A percentile compares a stretch with the other conserved stretches of the same genome.
phyloP scores from a whole-genome alignment of 2,329 filamentous ascomycete species.

The Paecilomyces dactylethromorphus region DNA sequence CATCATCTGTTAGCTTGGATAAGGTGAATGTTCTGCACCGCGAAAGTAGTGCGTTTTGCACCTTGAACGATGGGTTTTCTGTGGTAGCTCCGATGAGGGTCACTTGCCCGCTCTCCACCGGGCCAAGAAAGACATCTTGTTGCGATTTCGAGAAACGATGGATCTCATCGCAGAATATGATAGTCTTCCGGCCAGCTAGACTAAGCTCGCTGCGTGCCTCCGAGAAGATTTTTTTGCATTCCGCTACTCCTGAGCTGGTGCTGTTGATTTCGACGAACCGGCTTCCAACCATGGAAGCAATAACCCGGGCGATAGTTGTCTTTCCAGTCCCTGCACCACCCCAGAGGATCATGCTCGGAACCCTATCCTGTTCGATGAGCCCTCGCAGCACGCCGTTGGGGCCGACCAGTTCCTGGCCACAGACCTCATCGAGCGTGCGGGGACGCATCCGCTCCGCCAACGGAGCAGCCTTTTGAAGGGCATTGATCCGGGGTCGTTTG shows the following conservation, averaged over 20 bases:
- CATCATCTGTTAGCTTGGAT: slow-evolving; percentile 62
- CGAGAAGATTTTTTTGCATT: slow-evolving; percentile 86
- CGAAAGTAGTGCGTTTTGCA: slow-evolving; percentile 79
- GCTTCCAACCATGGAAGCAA: slow-evolving; percentile 73
- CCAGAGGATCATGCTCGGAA: slow-evolving; percentile 94
- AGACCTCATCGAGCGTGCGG: slow-evolving; percentile 73
- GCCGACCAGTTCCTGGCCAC: slow-evolving; percentile 86
- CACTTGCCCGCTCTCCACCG: slow-evolving; percentile 84
- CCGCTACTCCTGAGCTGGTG: slow-evolving; percentile 76
- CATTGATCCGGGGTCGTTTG: slow-evolving; percentile 62
- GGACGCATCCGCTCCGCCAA: slow-evolving; percentile 93
- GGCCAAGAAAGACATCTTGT: slow-evolving; percentile 89
- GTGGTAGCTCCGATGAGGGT: slow-evolving; percentile 93
- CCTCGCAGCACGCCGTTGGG: slow-evolving; percentile 74
- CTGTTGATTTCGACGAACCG: slow-evolving; percentile 96
- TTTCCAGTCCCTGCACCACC: slow-evolving; percentile 45
- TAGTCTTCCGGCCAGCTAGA: slow-evolving; percentile 82
- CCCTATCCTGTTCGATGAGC: slow-evolving; percentile 75
- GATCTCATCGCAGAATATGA: slow-evolving; percentile 97
- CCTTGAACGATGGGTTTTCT: slow-evolving; percentile 92
- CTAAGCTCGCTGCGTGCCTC: slow-evolving; percentile 75
- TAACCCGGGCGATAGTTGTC: slow-evolving; percentile 76
- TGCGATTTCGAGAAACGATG: slow-evolving; percentile 87
- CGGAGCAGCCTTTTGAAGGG: slow-evolving; percentile 65
- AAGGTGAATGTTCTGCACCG: slow-evolving; percentile 88